Base-by-base conservation (phyloP, 768 basidiomycete species). In the Boletus insuetus region DNA sequence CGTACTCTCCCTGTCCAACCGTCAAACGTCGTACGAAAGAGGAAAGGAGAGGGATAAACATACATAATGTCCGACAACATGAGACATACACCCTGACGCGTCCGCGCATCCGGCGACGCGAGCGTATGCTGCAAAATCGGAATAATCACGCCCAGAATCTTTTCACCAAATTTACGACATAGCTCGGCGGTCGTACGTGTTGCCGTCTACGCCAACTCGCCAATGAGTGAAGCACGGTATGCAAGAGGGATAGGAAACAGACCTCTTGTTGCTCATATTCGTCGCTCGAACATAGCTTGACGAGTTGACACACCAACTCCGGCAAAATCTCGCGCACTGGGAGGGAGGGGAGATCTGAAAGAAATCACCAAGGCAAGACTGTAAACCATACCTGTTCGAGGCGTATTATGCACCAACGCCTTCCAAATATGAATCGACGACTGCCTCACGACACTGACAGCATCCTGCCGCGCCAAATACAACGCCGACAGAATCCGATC, bases 341-440 rank as follows among this genome's bases (percentile, higher is more conserved):
- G 10, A 24, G 26, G 26, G 26, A 29, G 26, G 26, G 26, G 26
- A 29, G 1, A 29, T 8, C 9, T 29, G 26, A 29, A 29, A 29
- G 26, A 29, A 29, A 29, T 29, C 26, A 29, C 26, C 26, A 29
- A 29, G 8, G 26, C 26, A 29, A 29, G 26, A 29, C 26, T 29
- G 26, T 29, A 29, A 29, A 16, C 35, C 75, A 53, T 67, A 93
- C 93, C 87, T 60, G 94, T 96, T 43, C 88, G 79, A 6, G 93
- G 94, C 0, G 94, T 96, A 64, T 96, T 98, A 69, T 93, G 84
- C 11, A 99, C 95, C 58, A 98, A 78, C 5, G 94, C 96, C 73
- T 98, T 98, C 97, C 97, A 99, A 59, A 98, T 97, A 54, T 93
- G 93, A 43, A 96, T 83, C 0, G 95, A 91, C 3, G 93, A 85